Conservation (phyloP, 371 early-diverging fungal genomes). For the Mortierella polycephala region DNA sequence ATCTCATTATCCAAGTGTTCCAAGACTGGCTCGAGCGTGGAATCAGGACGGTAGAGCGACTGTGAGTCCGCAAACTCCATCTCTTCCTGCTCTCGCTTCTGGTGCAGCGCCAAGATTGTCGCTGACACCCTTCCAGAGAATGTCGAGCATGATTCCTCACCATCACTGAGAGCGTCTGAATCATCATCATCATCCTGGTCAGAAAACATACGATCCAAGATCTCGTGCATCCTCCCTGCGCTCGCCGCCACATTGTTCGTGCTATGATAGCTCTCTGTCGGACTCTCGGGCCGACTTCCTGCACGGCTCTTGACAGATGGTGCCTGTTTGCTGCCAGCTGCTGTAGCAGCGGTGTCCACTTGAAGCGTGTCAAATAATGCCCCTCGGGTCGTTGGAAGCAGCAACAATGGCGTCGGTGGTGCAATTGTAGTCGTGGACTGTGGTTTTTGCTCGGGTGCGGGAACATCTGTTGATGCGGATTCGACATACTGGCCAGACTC, state of each 20-base stretch:
- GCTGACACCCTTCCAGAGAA: conserved; percentile 51
- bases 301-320: conserved; percentile 31
- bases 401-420: conserved; percentile 24
- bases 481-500: conserved; percentile 46
- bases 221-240: conserved; percentile 52
- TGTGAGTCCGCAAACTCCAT: conserved; percentile 19
- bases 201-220: conserved; percentile 54
- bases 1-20: conserved; percentile 18
- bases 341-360: conserved; percentile 1
- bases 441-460: conserved; percentile 2
- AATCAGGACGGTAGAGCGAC: conserved; percentile 32
- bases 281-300: conserved; percentile 44
- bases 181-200: conserved; percentile 39
- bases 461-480: background rate
- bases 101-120: conserved; percentile 44
- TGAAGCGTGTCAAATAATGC: conserved; percentile 16
- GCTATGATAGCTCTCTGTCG: conserved; percentile 46
- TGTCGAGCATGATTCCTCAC: conserved; percentile 35
- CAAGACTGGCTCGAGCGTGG: conserved; percentile 29
- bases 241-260: conserved; percentile 29
- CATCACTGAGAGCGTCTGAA: conserved; percentile 42
- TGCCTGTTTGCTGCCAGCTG: background rate
- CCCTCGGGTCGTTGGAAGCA: conserved; percentile 20
- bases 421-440: background rate
- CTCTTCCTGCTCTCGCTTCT: conserved; percentile 36